Evolutionary conservation across 139 green algal species (phyloP).

Genomic region (Picochlorum sp.): DNA sequence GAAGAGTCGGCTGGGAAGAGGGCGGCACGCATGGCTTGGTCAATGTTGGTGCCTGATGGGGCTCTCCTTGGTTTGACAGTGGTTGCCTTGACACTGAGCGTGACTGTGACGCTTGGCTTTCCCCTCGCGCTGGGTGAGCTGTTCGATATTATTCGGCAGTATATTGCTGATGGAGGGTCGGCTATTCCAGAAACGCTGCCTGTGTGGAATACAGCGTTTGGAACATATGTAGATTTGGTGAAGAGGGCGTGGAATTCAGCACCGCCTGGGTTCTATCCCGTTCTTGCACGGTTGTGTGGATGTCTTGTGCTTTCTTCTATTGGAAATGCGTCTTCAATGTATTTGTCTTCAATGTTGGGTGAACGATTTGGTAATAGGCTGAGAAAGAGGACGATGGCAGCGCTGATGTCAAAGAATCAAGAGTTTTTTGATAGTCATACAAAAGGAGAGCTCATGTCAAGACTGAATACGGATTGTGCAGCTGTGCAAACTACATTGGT

Average conservation of each 20-base stretch:
- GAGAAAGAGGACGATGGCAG: slow-evolving; percentile 16
- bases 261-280: slow-evolving; percentile 11
- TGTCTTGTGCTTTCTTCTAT: slow-evolving; percentile 20
- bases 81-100: background rate
- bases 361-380: slow-evolving; percentile 23
- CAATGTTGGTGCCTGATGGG: slow-evolving; percentile 19
- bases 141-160: slow-evolving; percentile 21
- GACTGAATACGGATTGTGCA: slow-evolving; percentile 22
- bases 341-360: slow-evolving; percentile 12
- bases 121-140: slow-evolving; percentile 22
- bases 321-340: slow-evolving; percentile 15
- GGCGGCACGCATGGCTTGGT: slow-evolving; percentile 4
- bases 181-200: background rate
- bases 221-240: background rate
- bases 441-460: slow-evolving; percentile 19
- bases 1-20: no score
- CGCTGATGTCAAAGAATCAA: slow-evolving; percentile 10
- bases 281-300: slow-evolving; percentile 7
- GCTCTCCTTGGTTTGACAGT: slow-evolving; percentile 6
- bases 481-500: slow-evolving; percentile 24
- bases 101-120: slow-evolving; percentile 15
- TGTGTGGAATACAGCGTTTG: background rate
- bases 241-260: background rate
- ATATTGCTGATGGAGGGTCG: slow-evolving; percentile 1
- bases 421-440: slow-evolving; percentile 17